Evolutionary conservation across 768 basidiomycete genomes (phyloP).

Genomic region (Wakefieldia striispora): DNA sequence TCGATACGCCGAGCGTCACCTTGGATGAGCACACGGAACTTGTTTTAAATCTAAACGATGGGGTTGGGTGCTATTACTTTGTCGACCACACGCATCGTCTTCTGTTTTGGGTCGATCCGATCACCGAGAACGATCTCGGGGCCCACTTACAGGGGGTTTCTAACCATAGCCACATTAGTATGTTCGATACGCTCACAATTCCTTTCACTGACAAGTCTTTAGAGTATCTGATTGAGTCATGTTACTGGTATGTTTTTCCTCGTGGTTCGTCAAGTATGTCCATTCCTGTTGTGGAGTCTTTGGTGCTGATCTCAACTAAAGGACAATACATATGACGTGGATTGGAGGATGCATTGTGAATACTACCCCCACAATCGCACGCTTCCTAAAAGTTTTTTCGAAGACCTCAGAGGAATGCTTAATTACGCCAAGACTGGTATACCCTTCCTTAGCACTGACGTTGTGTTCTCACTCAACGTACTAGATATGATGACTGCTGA

Average conservation of each 20-base stretch:
- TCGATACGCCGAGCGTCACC: no score
- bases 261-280: neutral
- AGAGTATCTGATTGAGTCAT: neutral
- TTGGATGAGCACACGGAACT: no score
- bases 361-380: slow-evolving; percentile 9
- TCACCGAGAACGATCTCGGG: no score
- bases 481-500: slow-evolving; percentile 16
- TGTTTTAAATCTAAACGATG: no score
- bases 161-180: neutral
- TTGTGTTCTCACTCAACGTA: neutral
- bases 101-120: no score
- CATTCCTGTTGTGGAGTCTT: neutral
- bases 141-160: no score
- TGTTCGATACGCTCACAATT: neutral
- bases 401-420: slow-evolving; percentile 15
- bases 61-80: no score
- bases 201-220: neutral
- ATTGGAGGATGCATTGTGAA: slow-evolving; percentile 16
- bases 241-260: slow-evolving; percentile 12
- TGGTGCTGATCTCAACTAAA: neutral
- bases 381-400: slow-evolving; percentile 3
- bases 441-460: neutral
- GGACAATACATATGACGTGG: neutral
- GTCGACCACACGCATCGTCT: no score
- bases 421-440: slow-evolving; percentile 12